phyloP scores from a whole-genome alignment of 345 rosid species.

The Gossypium stocksii region DNA sequence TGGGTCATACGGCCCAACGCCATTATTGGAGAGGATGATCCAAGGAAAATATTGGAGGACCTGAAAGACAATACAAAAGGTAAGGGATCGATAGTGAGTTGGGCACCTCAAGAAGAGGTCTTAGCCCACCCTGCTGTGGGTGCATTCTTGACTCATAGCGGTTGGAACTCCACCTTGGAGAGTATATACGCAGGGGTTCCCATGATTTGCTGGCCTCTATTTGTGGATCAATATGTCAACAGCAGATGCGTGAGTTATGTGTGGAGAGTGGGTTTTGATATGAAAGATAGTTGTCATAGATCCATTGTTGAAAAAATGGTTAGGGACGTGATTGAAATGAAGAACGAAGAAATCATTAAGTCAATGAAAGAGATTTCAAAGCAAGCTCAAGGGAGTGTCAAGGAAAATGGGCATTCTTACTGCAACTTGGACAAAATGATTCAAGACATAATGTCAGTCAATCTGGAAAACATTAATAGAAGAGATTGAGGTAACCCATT shows the following conservation, averaged over 20 bases:
- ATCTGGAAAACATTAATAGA: too few species aligned
- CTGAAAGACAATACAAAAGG: slow-evolving; percentile 16
- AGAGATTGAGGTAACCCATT: too few species aligned
- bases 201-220: slow-evolving; percentile 47
- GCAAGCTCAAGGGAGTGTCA: slow-evolving; percentile 22
- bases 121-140: slow-evolving; percentile 33
- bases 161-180: slow-evolving; percentile 61
- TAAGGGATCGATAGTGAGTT: slow-evolving; percentile 25
- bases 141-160: slow-evolving; percentile 40
- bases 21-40: not conserved
- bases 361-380: slow-evolving; percentile 24
- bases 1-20: slow-evolving; percentile 39
- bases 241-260: slow-evolving; percentile 35
- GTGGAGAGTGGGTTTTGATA: slow-evolving; percentile 45
- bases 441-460: slow-evolving; percentile 11
- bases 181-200: slow-evolving; percentile 37
- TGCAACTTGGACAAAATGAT: slow-evolving; percentile 29
- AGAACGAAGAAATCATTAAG: slow-evolving; percentile 28
- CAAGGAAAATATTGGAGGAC: slow-evolving; percentile 5
- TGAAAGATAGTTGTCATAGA: slow-evolving; percentile 46
- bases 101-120: slow-evolving; percentile 50
- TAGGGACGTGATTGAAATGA: slow-evolving; percentile 38
- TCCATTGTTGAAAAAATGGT: slow-evolving; percentile 38
- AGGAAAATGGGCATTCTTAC: slow-evolving; percentile 37
- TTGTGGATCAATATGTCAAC: slow-evolving; percentile 40